Conservation (phyloP, 192 early-diverging fungal species). For the Coemansia sp. region DNA sequence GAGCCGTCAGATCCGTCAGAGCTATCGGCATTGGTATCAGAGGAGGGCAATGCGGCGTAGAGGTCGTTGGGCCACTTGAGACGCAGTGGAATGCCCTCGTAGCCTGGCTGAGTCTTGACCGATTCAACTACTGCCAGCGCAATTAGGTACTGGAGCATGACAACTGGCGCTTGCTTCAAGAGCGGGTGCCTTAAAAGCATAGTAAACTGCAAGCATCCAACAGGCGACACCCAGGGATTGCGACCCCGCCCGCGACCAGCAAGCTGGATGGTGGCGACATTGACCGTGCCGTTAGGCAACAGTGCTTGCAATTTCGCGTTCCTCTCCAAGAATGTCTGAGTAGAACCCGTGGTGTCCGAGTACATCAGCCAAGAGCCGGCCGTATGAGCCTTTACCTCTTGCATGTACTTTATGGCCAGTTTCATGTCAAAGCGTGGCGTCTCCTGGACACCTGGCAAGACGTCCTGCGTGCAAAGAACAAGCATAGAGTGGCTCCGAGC, state of each 20-base stretch:
- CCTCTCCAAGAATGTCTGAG: constrained; percentile 94
- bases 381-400: constrained; percentile 46
- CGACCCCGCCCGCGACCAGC: constrained; percentile 89
- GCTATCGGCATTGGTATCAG: constrained; percentile 20
- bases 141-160: constrained; percentile 95
- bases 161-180: constrained; percentile 62
- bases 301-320: constrained; percentile 69
- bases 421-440: constrained; percentile 67
- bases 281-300: constrained; percentile 80
- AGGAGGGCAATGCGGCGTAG: constrained; percentile 63
- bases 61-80: constrained; percentile 99
- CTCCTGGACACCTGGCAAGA: constrained; percentile 43
- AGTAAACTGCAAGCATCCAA: constrained; percentile 88
- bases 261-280: constrained; percentile 78
- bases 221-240: constrained; percentile 95
- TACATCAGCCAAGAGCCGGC: constrained; percentile 82
- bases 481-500: constrained; percentile 51
- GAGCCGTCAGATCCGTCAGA: constrained; percentile 38
- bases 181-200: constrained; percentile 75
- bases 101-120: constrained; percentile 67
- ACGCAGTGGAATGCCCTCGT: constrained; percentile 78
- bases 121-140: constrained; percentile 84
- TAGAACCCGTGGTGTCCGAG: constrained; percentile 76
- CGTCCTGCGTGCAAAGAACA: constrained; percentile 48
- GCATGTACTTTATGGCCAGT: constrained; percentile 58